Conservation (phyloP, 352 stramenopile species). For the Pythium sp. region DNA sequence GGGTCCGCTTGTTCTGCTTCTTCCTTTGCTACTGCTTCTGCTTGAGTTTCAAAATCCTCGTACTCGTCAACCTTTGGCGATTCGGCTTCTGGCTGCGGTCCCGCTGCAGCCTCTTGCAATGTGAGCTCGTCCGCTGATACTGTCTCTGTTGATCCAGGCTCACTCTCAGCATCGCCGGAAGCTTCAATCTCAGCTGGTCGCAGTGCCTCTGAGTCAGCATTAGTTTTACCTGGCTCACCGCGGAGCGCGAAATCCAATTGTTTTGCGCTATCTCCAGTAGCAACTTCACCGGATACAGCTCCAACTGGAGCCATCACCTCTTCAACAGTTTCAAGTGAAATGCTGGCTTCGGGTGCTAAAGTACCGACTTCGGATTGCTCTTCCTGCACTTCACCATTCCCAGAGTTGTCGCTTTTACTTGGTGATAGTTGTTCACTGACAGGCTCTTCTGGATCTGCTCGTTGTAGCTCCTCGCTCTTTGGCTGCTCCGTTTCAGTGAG, state of each 20-base stretch:
- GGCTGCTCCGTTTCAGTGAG: neutral
- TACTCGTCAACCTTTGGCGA: neutral
- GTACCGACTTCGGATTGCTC: neutral
- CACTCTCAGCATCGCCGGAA: neutral
- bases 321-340: neutral
- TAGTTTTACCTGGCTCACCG: neutral
- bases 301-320: neutral
- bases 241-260: neutral
- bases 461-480: neutral
- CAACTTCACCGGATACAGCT: neutral
- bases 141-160: neutral
- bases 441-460: neutral
- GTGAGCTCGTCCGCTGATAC: neutral
- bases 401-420: neutral
- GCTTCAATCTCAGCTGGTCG: neutral
- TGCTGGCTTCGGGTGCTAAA: neutral
- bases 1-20: neutral
- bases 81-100: neutral
- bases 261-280: neutral
- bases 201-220: neutral
- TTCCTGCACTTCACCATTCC: neutral
- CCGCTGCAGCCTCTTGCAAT: neutral
- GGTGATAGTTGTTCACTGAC: neutral
- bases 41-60: constrained; percentile 12
- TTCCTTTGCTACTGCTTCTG: neutral